Base-by-base conservation (phyloP, 495 filamentous ascomycete genomes). In the Trichoderma erinaceum region DNA sequence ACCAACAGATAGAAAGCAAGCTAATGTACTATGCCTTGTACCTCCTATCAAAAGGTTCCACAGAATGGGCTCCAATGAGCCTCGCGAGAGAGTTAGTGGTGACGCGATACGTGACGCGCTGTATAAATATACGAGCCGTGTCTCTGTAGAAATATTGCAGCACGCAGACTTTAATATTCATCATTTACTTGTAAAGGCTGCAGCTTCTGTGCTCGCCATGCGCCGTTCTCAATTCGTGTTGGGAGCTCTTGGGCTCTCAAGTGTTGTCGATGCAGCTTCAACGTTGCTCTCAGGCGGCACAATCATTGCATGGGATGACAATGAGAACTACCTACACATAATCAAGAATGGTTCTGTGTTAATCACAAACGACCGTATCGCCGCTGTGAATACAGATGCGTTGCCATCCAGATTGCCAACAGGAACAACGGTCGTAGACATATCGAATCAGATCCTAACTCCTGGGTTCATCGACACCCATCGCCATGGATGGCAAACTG, bases 391-490 rank as follows among this genome's bases (percentile, higher is more conserved):
- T 15, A 68, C 68, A 29, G n/a, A 66, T 46, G 16, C 56, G 0
- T 29, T 32, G n/a, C 48, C 69, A 23, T 12, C 65, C 3, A 13
- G 32, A n/a, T 21, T 73, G 5, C 70, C 69, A 16, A 25, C 13
- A 1, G 74, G 72, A 46, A 72, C 75, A 16, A 70, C 78, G 67
- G 63, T 75, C n/a, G 77, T 85, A 41, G 75, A 83, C 70, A 78
- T 76, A 64, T 79, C 72, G 0, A 74, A 77, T 68, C 81, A 82
- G 65, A 81, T 86, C 63, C 73, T 85, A 25, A 73, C 76, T 6
- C 80, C 83, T 0, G 83, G 83, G n/a, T 83, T 84, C 73, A 73
- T 86, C 66, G 80, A 84, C 71, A 85, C 83, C 0, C 83, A 85
- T 72, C 78, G 78, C 65, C 82, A 86, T 72, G 73, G 79, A 29